Base-by-base conservation (phyloP, 768 basidiomycete genomes). In the Boletus reticuloceps region DNA sequence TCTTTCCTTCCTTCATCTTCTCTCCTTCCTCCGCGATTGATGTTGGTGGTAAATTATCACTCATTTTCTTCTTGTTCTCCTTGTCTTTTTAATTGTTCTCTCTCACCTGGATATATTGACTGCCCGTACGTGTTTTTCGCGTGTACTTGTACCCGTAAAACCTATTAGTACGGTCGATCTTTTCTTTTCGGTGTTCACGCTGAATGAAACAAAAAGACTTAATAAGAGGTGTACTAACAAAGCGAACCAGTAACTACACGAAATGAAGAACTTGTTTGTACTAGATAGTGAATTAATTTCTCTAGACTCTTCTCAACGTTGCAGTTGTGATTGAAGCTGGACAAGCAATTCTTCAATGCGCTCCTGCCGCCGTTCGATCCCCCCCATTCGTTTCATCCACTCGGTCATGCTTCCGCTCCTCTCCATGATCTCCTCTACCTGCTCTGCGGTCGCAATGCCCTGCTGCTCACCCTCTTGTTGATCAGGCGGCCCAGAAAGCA, bases 321-420 rank as follows among this genome's bases (percentile, higher is more conserved):
- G 62, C 31, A 69, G 20, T 29, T 34, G 58, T 1, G 56, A 56
- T 13, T 59, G 58, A 41, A 77, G 62, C 44, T 73, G 69, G 22
- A 73, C 44, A 40, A 83, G 70, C 48, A 83, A 50, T 1, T 74
- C 72, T 62, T 82, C 80, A 37, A 82, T 81, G 51, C 81, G 70
- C 55, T 73, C 64, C 63, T 83, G 81, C 49, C 70, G 62, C 54
- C 66, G 67, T 54, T 82, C 81, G 27, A 82, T 75, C 32, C 58
- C 53, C 12, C 72, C 71, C 52, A 82, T 62, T 47, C 75, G 67
- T 55, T 65, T 67, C 47, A 65, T 64, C 64, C 73, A 67, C 34
- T 61, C 66, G 6, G 59, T 6, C 58, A 62, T 59, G 20, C 71
- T 64, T 32, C 57, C 69, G 20, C 61, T 68, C 31, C 63, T 64